Evolutionary conservation across 371 early-diverging fungal species (phyloP).

Genomic region (Zychaea mexicana): DNA sequence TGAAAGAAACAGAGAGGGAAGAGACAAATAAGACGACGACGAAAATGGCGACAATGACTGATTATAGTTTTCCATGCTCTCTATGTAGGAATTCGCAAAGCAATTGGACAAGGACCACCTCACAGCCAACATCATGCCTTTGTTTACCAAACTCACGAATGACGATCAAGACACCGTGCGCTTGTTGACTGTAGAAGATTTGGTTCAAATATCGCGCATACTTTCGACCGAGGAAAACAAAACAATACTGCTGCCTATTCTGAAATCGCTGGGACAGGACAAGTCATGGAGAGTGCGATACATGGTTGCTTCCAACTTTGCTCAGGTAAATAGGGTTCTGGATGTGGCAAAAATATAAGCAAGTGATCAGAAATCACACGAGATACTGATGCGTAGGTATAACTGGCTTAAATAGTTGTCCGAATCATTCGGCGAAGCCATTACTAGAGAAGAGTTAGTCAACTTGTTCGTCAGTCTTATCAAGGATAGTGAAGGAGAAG

Average conservation of each 20-base stretch:
- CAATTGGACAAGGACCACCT: constrained; percentile 74
- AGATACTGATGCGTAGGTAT: not conserved
- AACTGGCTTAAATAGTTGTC: constrained; percentile 26
- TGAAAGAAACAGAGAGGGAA: not conserved
- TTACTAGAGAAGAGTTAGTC: constrained; percentile 42
- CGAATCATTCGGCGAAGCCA: constrained; percentile 35
- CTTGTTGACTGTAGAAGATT: constrained; percentile 89
- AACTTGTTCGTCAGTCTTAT: constrained; percentile 68
- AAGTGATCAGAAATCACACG: not conserved
- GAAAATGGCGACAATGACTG: too few relatives aligned
- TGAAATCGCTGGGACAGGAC: constrained; percentile 84
- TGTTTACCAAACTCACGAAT: constrained; percentile 76
- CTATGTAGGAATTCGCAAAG: constrained; percentile 61
- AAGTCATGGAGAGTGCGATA: constrained; percentile 98
- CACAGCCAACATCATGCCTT: constrained; percentile 65
- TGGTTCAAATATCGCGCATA: constrained; percentile 86
- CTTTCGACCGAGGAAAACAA: constrained; percentile 80
- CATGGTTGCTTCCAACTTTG: constrained; percentile 96
- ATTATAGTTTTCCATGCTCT: not conserved
- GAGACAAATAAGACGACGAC: not conserved
- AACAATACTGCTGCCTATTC: constrained; percentile 68
- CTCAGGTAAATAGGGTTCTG: constrained; percentile 54
- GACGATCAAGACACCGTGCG: constrained; percentile 98
- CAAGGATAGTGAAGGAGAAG: constrained; percentile 98
- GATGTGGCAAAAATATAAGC: not conserved